Conservation (phyloP, 768 basidiomycete genomes). For the Pseudohyphozyma bogoriensis region DNA sequence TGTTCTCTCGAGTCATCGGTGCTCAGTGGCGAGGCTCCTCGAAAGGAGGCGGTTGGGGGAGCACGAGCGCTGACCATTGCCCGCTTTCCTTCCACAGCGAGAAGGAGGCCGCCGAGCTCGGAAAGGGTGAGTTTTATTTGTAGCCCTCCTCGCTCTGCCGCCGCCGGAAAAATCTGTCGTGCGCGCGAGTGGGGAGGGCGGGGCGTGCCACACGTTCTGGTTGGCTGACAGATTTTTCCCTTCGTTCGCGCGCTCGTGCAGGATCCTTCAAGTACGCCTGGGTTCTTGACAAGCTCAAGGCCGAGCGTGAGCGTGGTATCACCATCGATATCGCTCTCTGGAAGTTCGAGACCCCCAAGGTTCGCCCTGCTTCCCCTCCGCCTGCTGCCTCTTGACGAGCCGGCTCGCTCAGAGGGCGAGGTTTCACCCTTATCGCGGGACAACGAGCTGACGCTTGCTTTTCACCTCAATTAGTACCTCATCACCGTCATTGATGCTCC, state of each 20-base stretch:
- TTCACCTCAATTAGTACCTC: conserved; percentile 45
- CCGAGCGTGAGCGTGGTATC: conserved; percentile 99
- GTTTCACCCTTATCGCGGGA: too few relatives aligned
- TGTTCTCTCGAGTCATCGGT: too few relatives aligned
- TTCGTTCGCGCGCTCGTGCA: conserved; percentile 19
- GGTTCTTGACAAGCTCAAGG: conserved; percentile 99
- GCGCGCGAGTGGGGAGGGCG: too few relatives aligned
- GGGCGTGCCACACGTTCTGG: too few relatives aligned
- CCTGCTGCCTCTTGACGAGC: not conserved
- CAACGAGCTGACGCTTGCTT: conserved; percentile 11
- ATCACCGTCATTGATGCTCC: conserved; percentile 86
- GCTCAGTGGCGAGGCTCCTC: too few relatives aligned
- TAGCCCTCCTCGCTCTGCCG: not conserved
- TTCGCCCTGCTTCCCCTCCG: conserved; percentile 44
- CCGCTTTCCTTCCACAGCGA: conserved; percentile 45
- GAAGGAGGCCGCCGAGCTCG: conserved; percentile 99
- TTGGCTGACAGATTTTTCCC: not conserved
- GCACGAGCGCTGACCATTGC: too few relatives aligned
- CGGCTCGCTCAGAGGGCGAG: not conserved
- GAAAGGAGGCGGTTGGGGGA: too few relatives aligned
- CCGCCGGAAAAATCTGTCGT: too few relatives aligned
- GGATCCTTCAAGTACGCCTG: conserved; percentile 58
- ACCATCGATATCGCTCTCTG: conserved; percentile 99
- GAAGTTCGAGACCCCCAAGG: conserved; percentile 99
- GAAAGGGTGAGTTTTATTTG: conserved; percentile 61